These are phyloP conservation scores for Exophiala spinifera DNA, from an alignment of 2,329 filamentous ascomycete genomes.

Conservation along the genomic window DNA sequence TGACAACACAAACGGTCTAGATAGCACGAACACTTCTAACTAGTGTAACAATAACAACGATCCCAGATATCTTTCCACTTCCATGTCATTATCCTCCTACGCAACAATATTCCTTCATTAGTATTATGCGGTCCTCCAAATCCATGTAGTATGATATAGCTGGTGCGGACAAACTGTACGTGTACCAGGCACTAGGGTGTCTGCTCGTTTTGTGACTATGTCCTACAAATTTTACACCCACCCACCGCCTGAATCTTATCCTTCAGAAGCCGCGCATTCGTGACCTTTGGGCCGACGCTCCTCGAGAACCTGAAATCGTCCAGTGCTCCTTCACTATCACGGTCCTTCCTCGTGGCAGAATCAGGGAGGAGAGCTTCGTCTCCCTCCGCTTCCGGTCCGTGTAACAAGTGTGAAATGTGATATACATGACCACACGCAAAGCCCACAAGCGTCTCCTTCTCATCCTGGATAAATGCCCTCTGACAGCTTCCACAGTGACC, in stretches of 20 bases:
- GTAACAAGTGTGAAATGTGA: constrained; percentile 61
- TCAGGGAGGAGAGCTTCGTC: constrained; percentile 29
- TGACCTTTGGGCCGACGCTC: constrained; percentile 82
- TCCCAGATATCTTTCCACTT: too few relatives aligned
- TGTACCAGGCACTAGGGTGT: too few relatives aligned
- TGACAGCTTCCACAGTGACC: constrained; percentile 26
- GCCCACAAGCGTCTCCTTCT: constrained; percentile 58
- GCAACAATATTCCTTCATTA: too few relatives aligned
- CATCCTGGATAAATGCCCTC: constrained; percentile 33
- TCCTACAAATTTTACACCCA: constrained; percentile 24
- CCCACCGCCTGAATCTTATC: constrained; percentile 25
- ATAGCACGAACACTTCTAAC: too few relatives aligned
- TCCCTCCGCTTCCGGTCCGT: constrained; percentile 32
- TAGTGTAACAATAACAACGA: too few relatives aligned
- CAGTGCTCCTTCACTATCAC: constrained; percentile 26
- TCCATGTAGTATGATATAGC: too few relatives aligned
- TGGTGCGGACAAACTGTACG: too few relatives aligned
- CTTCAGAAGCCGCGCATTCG: constrained; percentile 70
- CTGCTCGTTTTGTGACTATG: neutral
- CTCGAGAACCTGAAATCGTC: constrained; percentile 33
- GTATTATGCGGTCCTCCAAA: too few relatives aligned
- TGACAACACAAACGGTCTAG: too few relatives aligned
- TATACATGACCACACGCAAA: constrained; percentile 69
- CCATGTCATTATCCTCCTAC: too few relatives aligned
- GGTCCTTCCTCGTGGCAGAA: constrained; percentile 1